phyloP scores from a whole-genome alignment of 1,139 yeast species.

The Candida frijolesensis region DNA sequence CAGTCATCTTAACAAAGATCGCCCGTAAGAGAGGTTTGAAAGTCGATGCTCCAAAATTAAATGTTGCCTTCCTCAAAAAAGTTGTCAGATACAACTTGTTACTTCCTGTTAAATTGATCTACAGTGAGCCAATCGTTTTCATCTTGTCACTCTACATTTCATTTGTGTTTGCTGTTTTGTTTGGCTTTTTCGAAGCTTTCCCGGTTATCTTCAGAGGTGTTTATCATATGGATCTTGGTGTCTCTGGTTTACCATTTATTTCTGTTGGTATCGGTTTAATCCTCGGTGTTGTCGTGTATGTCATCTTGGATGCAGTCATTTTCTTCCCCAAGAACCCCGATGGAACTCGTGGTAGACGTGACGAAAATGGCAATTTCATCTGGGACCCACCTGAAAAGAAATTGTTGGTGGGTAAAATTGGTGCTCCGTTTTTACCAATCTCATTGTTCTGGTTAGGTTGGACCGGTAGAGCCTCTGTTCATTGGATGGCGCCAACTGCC shows the following conservation, averaged over 20 bases:
- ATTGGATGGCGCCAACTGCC: conserved; percentile 80
- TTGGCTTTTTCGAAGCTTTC: conserved; percentile 77
- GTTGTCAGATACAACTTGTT: conserved; percentile 50
- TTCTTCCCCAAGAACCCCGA: conserved; percentile 62
- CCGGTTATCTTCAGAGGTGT: conserved; percentile 71
- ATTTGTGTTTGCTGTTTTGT: conserved; percentile 72
- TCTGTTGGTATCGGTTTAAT: conserved; percentile 70
- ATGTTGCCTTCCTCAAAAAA: conserved; percentile 20
- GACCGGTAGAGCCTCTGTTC: conserved; percentile 60
- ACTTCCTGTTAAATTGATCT: conserved; percentile 65
- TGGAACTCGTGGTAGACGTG: conserved; percentile 61
- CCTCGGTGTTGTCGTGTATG: conserved; percentile 52
- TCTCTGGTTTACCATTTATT: conserved; percentile 67
- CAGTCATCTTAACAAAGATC: conserved; percentile 55
- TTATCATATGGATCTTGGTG: conserved; percentile 58
- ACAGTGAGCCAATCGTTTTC: conserved; percentile 69
- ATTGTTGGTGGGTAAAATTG: conserved; percentile 51
- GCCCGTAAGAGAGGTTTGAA: conserved; percentile 61
- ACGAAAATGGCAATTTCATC: conserved; percentile 55
- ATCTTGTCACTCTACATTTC: conserved; percentile 69
- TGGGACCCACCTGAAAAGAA: conserved; percentile 42
- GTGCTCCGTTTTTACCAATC: conserved; percentile 65
- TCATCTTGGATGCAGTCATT: conserved; percentile 47
- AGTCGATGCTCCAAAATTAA: conserved; percentile 34
- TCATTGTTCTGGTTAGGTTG: conserved; percentile 83